Evolutionary conservation across 441 rosid genomes (phyloP).

Genomic region (Adansonia grandidieri): DNA sequence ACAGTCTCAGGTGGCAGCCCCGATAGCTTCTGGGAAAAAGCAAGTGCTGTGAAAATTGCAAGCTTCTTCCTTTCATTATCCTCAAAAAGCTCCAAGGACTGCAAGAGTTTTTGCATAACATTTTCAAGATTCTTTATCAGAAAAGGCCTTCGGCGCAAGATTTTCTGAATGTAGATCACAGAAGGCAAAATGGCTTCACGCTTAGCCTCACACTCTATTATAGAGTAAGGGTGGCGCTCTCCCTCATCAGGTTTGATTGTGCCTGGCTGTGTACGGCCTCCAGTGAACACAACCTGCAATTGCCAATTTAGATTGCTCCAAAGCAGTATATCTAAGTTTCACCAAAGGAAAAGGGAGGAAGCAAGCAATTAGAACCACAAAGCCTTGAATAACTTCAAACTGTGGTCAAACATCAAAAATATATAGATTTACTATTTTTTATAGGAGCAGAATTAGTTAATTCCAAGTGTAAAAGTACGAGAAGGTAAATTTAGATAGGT

Average conservation of each 20-base stretch:
- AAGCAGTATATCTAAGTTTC: not conserved
- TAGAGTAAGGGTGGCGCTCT: constrained; percentile 87
- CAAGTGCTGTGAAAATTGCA: constrained; percentile 96
- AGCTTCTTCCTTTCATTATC: constrained; percentile 98
- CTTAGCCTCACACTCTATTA: constrained; percentile 84
- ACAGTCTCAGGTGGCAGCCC: constrained; percentile 98
- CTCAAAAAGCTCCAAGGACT: constrained; percentile 95
- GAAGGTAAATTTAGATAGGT: not conserved
- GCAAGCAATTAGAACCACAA: not conserved
- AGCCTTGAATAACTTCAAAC: not conserved
- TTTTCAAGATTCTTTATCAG: constrained; percentile 97
- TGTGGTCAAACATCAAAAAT: not conserved
- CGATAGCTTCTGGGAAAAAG: constrained; percentile 95
- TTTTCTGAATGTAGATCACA: constrained; percentile 87
- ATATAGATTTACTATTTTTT: not conserved
- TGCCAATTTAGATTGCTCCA: constrained; percentile 7
- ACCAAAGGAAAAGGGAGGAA: not conserved
- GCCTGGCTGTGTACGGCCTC: constrained; percentile 99
- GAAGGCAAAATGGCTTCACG: constrained; percentile 84
- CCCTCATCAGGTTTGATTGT: constrained; percentile 98
- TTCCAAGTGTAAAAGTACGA: not conserved
- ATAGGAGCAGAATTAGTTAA: not conserved
- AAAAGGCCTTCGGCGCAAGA: constrained; percentile 86
- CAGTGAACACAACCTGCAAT: constrained; percentile 85
- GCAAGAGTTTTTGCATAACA: constrained; percentile 89